A percentile compares a stretch with the other conserved stretches of the same genome.
phyloP scores from a whole-genome alignment of 75 land plant genomes.

The Cupressus sempervirens region DNA sequence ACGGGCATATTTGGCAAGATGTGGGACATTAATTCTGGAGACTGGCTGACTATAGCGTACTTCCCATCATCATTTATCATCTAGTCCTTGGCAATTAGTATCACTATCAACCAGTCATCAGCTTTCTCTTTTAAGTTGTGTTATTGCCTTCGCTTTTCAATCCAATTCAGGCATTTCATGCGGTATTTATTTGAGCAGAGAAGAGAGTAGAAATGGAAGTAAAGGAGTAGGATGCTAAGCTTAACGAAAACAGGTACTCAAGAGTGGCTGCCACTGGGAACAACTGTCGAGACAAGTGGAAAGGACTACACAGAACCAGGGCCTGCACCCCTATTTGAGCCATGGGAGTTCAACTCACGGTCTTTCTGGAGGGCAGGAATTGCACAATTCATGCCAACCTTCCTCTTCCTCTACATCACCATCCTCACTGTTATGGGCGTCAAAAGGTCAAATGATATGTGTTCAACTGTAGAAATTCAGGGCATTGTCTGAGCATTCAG shows the following conservation, averaged over 20 bases:
- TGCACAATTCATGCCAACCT: no score
- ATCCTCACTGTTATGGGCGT: no score
- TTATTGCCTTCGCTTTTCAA: not conserved
- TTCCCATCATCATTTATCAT: no score
- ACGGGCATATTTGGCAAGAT: no score
- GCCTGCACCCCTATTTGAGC: conserved; percentile 36
- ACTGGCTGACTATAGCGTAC: no score
- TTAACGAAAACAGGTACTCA: conserved; percentile 32
- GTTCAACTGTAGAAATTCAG: conserved; percentile 35
- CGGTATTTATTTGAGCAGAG: not conserved
- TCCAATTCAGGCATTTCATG: not conserved
- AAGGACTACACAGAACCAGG: conserved; percentile 60
- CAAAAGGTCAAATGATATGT: not conserved
- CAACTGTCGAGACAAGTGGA: conserved; percentile 30
- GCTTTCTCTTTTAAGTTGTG: not conserved
- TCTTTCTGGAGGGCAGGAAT: no score
- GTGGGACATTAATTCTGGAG: no score
- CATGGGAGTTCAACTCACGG: no score
- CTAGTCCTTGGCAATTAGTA: no score
- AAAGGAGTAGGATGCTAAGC: conserved; percentile 28
- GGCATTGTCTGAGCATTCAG: conserved; percentile 65
- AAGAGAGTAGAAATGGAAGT: conserved; percentile 22
- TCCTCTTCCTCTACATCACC: no score
- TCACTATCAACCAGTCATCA: no score
- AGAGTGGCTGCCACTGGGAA: conserved; percentile 39